Evolutionary conservation across 2,329 filamentous ascomycete genomes (phyloP), one percentile per base, ranked within the genome.

Genomic region (Phaeosphaeria sp.): DNA sequence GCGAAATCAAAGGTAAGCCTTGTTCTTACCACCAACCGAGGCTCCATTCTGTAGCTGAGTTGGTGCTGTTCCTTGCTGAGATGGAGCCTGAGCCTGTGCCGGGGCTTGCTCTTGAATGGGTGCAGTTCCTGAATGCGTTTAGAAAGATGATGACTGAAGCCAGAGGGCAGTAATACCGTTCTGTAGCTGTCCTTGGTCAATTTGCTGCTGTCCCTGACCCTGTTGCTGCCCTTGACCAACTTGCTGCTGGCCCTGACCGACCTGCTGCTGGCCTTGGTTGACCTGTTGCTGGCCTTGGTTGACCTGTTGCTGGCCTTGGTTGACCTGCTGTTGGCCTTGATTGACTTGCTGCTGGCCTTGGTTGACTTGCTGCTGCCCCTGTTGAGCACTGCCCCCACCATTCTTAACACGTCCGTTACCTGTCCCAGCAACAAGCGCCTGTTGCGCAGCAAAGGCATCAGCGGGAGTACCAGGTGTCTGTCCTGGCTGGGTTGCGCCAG

Each of bases 391-490:
- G 13, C 36, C 15, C 20, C 54, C 65, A 42, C 63, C 64, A 42
- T 65, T 62, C 53, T 63, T 55, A 21, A 74, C 68, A 45, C 59
- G 57, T 13, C 73, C 73, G 27, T 73, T 74, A 24, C 73, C 73
- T 20, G 62, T 65, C 27, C 72, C 72, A n/a, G 59, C 44, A 21
- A 66, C 65, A 45, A 75, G 68, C 20, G 68, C 60, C 51, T 65
- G 53, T 18, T 69, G 70, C 18, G 72, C 72, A 36, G 62, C 63
- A 40, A 74, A 74, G 42, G 72, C 72, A 39, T 67, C 67, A 17
- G 70, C 67, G 6, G 72, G 72, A 43, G 67, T 72, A 56, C 72
- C 72, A 39, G 73, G 69, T 4, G 68, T 49, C 49, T 66, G 57
- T 24, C 72, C 72, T 30, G 69, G 73, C 51, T 53, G 67, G 22